These are phyloP conservation scores for Mycena latifolia DNA, from an alignment of 768 basidiomycete genomes.

Conservation along the genomic window DNA sequence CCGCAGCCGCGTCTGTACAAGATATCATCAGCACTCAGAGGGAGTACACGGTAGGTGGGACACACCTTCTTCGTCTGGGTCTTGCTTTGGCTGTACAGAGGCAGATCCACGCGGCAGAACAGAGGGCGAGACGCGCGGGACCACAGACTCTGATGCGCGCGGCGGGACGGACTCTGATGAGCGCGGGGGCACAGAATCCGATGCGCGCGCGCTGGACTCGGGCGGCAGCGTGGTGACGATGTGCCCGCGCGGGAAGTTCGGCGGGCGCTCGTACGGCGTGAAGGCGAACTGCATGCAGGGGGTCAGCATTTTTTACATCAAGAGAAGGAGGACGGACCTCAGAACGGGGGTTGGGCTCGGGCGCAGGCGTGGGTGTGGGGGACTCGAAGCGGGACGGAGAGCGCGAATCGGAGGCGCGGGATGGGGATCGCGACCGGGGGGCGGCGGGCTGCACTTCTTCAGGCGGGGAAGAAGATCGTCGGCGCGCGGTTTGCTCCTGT, in stretches of 20 bases:
- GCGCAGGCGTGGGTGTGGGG: background rate
- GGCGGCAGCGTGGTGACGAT: too few relatives aligned
- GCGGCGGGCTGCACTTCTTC: background rate
- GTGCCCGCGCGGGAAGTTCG: slow-evolving; percentile 4
- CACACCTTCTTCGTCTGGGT: slow-evolving; percentile 29
- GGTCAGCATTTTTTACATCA: background rate
- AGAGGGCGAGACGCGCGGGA: too few relatives aligned
- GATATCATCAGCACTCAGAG: background rate
- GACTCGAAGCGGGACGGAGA: background rate
- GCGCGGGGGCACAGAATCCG: background rate
- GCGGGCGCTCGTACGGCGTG: slow-evolving; percentile 20
- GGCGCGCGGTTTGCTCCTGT: background rate
- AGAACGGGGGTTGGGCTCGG: background rate
- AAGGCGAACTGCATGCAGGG: slow-evolving; percentile 6
- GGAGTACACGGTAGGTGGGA: too few relatives aligned
- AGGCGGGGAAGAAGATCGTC: background rate
- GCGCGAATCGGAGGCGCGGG: too few relatives aligned
- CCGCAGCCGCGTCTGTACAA: background rate
- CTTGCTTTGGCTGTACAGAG: slow-evolving; percentile 6
- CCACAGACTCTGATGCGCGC: too few relatives aligned
- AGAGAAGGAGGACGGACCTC: background rate
- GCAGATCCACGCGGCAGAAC: too few relatives aligned
- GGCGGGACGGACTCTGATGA: too few relatives aligned
- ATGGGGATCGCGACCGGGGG: too few relatives aligned
- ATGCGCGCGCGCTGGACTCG: too few relatives aligned